phyloP scores from a whole-genome alignment of 2,329 filamentous ascomycete species.

The Fonsecaea monophora region DNA sequence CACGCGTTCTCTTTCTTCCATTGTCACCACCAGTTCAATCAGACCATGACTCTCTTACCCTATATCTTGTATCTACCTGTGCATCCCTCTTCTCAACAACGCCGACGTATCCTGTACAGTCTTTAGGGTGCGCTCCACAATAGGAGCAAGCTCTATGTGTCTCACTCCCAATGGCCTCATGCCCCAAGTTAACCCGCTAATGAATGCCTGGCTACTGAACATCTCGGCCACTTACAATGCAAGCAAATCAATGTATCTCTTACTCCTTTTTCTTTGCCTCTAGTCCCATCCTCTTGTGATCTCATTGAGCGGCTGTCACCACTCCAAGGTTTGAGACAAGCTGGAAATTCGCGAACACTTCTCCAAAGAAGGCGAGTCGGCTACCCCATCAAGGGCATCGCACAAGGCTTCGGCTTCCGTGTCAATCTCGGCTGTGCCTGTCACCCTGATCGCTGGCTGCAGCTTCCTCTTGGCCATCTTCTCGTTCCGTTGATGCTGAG shows the following conservation, averaged over 20 bases:
- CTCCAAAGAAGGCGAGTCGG: constrained; percentile 19
- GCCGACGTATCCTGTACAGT: background rate
- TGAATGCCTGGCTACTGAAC: background rate
- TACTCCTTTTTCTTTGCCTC: constrained; percentile 2
- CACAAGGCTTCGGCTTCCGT: constrained; percentile 34
- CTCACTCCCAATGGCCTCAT: background rate
- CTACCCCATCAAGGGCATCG: constrained; percentile 30
- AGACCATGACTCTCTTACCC: background rate
- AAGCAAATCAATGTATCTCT: background rate
- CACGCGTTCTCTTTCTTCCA: background rate
- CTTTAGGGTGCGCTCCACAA: background rate
- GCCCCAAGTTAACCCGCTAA: background rate
- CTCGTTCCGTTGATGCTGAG: constrained; percentile 34
- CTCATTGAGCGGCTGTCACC: constrained; percentile 16
- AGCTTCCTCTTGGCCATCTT: constrained; percentile 31
- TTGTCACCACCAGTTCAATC: background rate
- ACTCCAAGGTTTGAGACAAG: constrained; percentile 30
- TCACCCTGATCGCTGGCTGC: constrained; percentile 34
- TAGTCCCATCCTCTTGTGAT: background rate
- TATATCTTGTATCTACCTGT: background rate
- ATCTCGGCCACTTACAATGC: background rate
- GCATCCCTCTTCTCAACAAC: background rate
- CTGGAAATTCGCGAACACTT: constrained; percentile 30
- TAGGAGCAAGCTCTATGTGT: background rate
- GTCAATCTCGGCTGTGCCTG: constrained; percentile 31